phyloP scores from a whole-genome alignment of 495 filamentous ascomycete genomes.

The Mytilinidion resinicola region DNA sequence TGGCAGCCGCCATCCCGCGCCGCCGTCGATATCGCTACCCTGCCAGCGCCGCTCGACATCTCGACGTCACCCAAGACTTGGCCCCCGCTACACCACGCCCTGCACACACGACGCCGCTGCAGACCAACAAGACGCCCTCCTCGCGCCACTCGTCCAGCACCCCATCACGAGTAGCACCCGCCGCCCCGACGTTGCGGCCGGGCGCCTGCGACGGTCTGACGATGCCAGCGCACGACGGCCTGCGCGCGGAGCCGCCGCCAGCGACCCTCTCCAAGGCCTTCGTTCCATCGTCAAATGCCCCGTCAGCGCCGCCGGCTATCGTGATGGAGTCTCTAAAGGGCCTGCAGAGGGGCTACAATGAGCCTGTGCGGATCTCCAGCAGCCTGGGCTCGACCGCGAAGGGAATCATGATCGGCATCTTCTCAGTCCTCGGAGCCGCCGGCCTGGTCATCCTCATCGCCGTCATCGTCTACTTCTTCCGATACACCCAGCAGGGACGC shows the following conservation, averaged over 20 bases:
- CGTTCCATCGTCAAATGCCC: conserved; percentile 12
- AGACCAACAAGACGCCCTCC: not conserved
- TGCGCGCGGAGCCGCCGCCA: conserved; percentile 9
- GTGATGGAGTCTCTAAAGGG: conserved; percentile 4
- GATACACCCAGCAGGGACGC: conserved; percentile 78
- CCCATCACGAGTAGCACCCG: not conserved
- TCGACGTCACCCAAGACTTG: conserved; percentile 1
- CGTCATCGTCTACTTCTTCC: conserved; percentile 85
- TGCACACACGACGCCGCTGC: not conserved
- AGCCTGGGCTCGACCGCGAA: conserved; percentile 36
- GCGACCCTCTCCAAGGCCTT: conserved; percentile 17
- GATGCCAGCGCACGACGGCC: conserved; percentile 23
- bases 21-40: not conserved
- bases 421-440: conserved; percentile 95
- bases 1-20: not conserved
- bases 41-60: not conserved
- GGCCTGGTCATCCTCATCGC: conserved; percentile 74
- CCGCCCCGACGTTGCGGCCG: not conserved
- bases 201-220: not conserved
- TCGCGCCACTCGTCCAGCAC: not conserved
- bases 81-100: not conserved
- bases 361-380: conserved; percentile 24
- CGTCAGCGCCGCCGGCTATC: conserved; percentile 14
- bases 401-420: conserved; percentile 88
- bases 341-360: conserved; percentile 11